Evolutionary conservation across 2,329 filamentous ascomycete species (phyloP).

Genomic region (Diplodia seriata): DNA sequence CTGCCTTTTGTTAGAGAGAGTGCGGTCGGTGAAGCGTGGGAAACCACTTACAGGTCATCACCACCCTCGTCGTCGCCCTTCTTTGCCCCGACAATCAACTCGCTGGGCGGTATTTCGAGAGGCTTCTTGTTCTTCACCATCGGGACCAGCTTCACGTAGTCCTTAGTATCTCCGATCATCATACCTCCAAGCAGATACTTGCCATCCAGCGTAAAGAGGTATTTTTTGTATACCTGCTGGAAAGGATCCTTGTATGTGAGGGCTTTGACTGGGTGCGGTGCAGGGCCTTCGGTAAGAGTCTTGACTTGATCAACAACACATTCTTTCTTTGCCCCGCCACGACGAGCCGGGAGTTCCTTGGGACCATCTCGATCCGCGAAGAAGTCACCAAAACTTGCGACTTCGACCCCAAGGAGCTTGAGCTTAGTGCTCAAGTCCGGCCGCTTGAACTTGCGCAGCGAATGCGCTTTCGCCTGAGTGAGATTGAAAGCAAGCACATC

Average conservation of each 20-base stretch:
- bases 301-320: slow-evolving; percentile 54
- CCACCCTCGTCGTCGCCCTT: slow-evolving; percentile 73
- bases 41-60: slow-evolving; percentile 68
- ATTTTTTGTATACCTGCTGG: slow-evolving; percentile 89
- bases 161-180: slow-evolving; percentile 93
- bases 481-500: slow-evolving; percentile 91
- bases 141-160: slow-evolving; percentile 87
- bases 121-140: slow-evolving; percentile 85
- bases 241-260: slow-evolving; percentile 91
- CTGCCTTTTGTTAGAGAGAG: slow-evolving; percentile 42
- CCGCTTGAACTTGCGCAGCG: slow-evolving; percentile 73
- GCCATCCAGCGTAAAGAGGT: slow-evolving; percentile 86
- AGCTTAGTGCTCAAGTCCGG: slow-evolving; percentile 91
- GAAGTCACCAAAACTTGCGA: slow-evolving; percentile 92
- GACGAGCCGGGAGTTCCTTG: slow-evolving; percentile 70
- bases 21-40: neutral
- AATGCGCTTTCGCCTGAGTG: slow-evolving; percentile 77
- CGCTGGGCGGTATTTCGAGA: slow-evolving; percentile 77
- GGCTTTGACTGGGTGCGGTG: slow-evolving; percentile 73
- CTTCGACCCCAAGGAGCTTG: slow-evolving; percentile 87
- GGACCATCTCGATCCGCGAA: slow-evolving; percentile 88
- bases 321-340: slow-evolving; percentile 56
- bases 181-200: slow-evolving; percentile 93
- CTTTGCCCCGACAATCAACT: slow-evolving; percentile 81
- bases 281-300: slow-evolving; percentile 61